Percentiles rank a stretch among this genome's conserved stretches.
Conservation (phyloP, 176 grass and related monocot genomes). For the Poa annua region DNA sequence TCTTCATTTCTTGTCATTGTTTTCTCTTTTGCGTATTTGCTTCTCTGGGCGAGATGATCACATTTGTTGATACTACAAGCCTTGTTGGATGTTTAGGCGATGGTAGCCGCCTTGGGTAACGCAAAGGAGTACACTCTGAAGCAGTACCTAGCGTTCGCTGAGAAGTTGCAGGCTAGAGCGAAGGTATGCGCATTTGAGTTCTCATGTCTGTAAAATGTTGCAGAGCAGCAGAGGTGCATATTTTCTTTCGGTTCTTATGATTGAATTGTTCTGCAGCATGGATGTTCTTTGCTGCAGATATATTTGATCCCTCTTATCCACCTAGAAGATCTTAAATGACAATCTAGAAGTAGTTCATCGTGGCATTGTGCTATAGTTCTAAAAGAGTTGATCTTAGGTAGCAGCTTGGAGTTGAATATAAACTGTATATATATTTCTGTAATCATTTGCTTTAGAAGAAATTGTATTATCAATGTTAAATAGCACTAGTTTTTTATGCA, state of each 20-base stretch:
- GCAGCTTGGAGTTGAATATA: background rate
- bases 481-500: background rate
- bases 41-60: slow-evolving; percentile 11
- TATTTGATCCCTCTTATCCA: background rate
- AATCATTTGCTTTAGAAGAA: slow-evolving; percentile 6
- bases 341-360: background rate
- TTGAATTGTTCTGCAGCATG: background rate
- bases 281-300: background rate
- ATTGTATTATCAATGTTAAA: background rate
- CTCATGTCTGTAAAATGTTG: slow-evolving; percentile 26
- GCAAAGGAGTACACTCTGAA: slow-evolving; percentile 91
- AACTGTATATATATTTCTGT: background rate
- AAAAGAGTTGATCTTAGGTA: slow-evolving; percentile 3
- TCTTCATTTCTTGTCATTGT: background rate
- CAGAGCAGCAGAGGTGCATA: background rate
- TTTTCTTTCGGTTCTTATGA: background rate
- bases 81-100: slow-evolving; percentile 53
- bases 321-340: background rate
- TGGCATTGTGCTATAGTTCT: slow-evolving; percentile 7
- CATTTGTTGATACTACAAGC: slow-evolving; percentile 22
- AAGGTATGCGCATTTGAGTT: slow-evolving; percentile 50
- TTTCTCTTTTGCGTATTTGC: background rate
- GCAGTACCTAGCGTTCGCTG: slow-evolving; percentile 78
- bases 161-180: slow-evolving; percentile 77
- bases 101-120: slow-evolving; percentile 76